Conservation (phyloP, 768 basidiomycete species). For the Tylopilus sp. region DNA sequence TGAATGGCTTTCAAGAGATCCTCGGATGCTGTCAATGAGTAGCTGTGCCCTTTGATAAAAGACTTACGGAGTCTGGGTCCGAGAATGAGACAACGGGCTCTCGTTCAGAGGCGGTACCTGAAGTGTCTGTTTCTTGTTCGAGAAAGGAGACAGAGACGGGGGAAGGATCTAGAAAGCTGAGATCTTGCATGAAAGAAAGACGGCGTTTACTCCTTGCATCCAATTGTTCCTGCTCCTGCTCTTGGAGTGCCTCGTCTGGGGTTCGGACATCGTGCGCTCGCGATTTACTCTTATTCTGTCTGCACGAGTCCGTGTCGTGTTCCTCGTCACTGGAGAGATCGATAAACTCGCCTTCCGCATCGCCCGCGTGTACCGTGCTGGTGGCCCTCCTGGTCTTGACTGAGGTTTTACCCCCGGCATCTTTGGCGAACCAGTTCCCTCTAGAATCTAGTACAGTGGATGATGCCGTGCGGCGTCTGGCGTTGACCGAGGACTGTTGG, state of each 20-base stretch:
- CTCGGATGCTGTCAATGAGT: conserved; percentile 32
- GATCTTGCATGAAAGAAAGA: conserved; percentile 44
- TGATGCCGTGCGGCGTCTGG: conserved; percentile 32
- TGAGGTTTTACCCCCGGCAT: conserved; percentile 53
- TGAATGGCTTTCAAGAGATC: conserved; percentile 52
- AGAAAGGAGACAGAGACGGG: conserved; percentile 7
- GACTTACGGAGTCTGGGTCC: conserved; percentile 52
- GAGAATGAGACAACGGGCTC: conserved; percentile 19
- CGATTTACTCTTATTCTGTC: conserved; percentile 25
- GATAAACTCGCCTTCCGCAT: conserved; percentile 22
- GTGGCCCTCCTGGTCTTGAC: conserved; percentile 37
- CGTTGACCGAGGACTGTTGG: conserved; percentile 38
- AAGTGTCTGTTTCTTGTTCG: conserved; percentile 4
- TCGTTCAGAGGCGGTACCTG: conserved; percentile 1
- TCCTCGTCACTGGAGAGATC: conserved; percentile 23
- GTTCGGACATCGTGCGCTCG: conserved; percentile 14
- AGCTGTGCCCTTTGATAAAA: background rate
- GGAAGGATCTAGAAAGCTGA: conserved; percentile 50
- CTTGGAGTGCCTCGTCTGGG: conserved; percentile 8
- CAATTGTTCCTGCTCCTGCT: conserved; percentile 11
- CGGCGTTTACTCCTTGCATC: conserved; percentile 37
- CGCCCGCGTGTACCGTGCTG: conserved; percentile 16
- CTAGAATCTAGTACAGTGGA: conserved; percentile 42
- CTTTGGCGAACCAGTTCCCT: conserved; percentile 64
- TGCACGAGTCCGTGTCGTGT: background rate